phyloP scores from a whole-genome alignment of 331 rosid genomes.

The Quercus phellos region DNA sequence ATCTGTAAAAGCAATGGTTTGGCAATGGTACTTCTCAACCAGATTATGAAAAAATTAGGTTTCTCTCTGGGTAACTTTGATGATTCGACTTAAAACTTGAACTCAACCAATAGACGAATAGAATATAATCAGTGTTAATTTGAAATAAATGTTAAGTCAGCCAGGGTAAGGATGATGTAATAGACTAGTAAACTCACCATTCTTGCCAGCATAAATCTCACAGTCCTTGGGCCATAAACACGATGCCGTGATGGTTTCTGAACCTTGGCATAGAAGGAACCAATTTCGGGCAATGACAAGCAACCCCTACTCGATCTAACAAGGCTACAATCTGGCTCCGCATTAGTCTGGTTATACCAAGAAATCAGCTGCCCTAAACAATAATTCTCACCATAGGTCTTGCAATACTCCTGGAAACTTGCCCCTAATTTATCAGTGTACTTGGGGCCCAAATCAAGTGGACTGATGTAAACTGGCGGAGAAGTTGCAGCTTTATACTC shows the following conservation, averaged over 20 bases:
- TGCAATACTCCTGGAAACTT: constrained; percentile 74
- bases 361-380: constrained; percentile 96
- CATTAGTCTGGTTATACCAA: constrained; percentile 89
- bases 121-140: neutral
- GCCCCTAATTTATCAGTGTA: constrained; percentile 67
- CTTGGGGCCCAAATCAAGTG: constrained; percentile 98
- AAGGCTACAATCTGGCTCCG: constrained; percentile 71
- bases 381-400: constrained; percentile 82
- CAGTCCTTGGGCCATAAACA: constrained; percentile 92
- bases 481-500: constrained; percentile 78
- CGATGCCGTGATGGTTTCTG: constrained; percentile 80
- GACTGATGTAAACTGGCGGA: constrained; percentile 96
- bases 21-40: too few relatives aligned
- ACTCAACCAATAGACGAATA: too few relatives aligned
- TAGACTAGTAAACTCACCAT: constrained; percentile 57
- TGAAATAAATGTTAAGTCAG: neutral
- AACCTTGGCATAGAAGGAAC: constrained; percentile 82
- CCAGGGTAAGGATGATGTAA: neutral
- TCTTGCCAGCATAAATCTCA: constrained; percentile 81
- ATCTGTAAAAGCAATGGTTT: too few relatives aligned
- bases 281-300: constrained; percentile 75
- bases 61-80: too few relatives aligned
- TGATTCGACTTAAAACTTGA: too few relatives aligned
- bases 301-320: constrained; percentile 78
- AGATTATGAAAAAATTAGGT: too few relatives aligned